Percentiles rank a stretch among this genome's conserved stretches.
Evolutionary conservation across 2,329 filamentous ascomycete genomes (phyloP).

Genomic region (Pleurostoma richardsiae): DNA sequence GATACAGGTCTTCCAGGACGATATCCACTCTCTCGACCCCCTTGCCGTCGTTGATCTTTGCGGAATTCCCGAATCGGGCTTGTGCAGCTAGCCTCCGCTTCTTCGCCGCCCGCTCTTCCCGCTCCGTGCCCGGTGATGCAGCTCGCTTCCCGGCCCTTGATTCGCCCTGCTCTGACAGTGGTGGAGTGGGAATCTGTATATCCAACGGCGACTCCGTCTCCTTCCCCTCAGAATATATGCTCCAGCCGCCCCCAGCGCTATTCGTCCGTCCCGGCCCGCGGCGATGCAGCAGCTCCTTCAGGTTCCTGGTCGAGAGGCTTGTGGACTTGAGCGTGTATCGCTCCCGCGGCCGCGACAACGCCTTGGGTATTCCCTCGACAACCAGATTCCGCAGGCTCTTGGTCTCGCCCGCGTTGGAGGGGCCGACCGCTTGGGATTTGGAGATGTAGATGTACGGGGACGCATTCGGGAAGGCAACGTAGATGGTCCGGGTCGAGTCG

Average conservation of each 20-base stretch:
- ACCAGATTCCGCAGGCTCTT: conserved; percentile 66
- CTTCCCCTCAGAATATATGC: conserved; percentile 66
- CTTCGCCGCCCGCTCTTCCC: conserved; percentile 40
- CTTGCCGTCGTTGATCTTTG: conserved; percentile 47
- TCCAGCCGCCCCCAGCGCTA: conserved; percentile 72
- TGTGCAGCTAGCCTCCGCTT: conserved; percentile 56
- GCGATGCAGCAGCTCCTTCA: conserved; percentile 64
- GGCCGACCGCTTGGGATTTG: conserved; percentile 38
- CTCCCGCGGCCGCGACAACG: conserved; percentile 68
- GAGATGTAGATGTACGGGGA: conserved; percentile 70
- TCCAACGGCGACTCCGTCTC: conserved; percentile 51
- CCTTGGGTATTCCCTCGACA: conserved; percentile 75
- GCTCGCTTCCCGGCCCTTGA: conserved; percentile 13
- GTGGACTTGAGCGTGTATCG: conserved; percentile 67
- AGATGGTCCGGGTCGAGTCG: conserved; percentile 68
- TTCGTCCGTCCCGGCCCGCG: conserved; percentile 67
- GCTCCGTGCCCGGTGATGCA: conserved; percentile 16
- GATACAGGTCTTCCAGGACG: conserved; percentile 53
- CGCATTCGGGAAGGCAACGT: conserved; percentile 76
- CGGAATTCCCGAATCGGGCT: conserved; percentile 65
- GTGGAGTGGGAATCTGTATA: conserved; percentile 39
- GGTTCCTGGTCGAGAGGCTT: conserved; percentile 64
- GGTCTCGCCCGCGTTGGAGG: conserved; percentile 42
- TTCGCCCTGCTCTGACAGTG: conserved; percentile 33
- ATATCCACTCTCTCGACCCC: conserved; percentile 60